Percentiles rank a stretch among this genome's conserved stretches.
phyloP scores from a whole-genome alignment of 1,139 yeast species.

The Lodderomyces margitis region DNA sequence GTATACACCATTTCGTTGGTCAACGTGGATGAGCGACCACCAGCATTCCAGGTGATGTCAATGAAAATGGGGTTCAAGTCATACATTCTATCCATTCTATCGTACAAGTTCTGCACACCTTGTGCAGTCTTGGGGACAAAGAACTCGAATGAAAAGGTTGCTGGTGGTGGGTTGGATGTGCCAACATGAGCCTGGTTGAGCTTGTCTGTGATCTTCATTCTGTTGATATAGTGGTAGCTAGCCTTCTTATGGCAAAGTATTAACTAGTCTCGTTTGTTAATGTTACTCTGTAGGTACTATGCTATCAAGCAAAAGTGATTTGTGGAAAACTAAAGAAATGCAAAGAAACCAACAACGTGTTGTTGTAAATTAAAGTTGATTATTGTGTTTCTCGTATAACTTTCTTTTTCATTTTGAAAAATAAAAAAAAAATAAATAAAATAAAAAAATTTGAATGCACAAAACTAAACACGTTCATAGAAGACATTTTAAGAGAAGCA shows the following conservation, averaged over 20 bases:
- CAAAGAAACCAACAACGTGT: neutral
- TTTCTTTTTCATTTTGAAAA: neutral
- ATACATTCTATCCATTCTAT: constrained; percentile 97
- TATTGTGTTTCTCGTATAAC: neutral
- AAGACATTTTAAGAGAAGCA: too few species aligned
- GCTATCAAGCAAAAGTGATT: too few species aligned
- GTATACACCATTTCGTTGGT: constrained; percentile 92
- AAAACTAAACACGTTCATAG: too few species aligned
- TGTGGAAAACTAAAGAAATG: too few species aligned
- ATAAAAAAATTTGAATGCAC: neutral
- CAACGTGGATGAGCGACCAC: constrained; percentile 77
- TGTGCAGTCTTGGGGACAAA: constrained; percentile 98
- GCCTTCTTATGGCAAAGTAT: too few species aligned
- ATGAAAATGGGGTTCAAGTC: constrained; percentile 87
- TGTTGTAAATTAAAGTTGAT: too few species aligned
- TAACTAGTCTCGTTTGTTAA: too few species aligned
- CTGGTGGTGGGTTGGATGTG: constrained; percentile 40
- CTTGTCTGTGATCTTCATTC: constrained; percentile 56
- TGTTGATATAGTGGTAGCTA: neutral
- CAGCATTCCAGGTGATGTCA: constrained; percentile 98
- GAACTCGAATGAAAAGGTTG: constrained; percentile 93
- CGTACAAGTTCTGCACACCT: constrained; percentile 94
- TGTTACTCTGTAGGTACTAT: too few species aligned
- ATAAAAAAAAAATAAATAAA: neutral
- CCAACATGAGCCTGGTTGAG: constrained; percentile 45